Evolutionary conservation across 306 rosid species (phyloP), one percentile per base, ranked within the genome.

Genomic region (Sindora glabra): DNA sequence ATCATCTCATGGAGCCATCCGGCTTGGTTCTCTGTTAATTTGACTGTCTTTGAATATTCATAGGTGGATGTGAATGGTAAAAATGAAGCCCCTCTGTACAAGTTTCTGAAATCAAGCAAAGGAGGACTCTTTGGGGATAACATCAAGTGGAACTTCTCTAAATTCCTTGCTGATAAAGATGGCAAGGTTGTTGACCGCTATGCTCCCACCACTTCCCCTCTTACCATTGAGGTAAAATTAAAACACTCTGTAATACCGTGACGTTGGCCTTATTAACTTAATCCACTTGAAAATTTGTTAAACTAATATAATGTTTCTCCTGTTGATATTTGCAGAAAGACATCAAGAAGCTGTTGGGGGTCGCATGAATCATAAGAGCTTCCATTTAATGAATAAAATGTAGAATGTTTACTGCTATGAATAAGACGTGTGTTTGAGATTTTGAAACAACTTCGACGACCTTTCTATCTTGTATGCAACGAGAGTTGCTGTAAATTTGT

Each of bases 201-300:
- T 68, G 96, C 95, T 18, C 99, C 99, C 6, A 92, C 96, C 23
- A 92, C 95, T 45, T 80, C 96, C 55, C 99, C 99, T 15, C 94
- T 92, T 24, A 80, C 86, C 86, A 89, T 92, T 55, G 96, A 92
- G 94, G 99, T 92, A 65, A 47, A 38, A 44, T 64, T 9, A 40
- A n/a, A n/a, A n/a, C n/a, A n/a, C n/a, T 40, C 56, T 21, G 23
- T 16, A 15, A 50, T 18, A 34, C n/a, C n/a, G n/a, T 48, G 63
- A n/a, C 24, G n/a, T 38, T 21, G 22, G 15, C 40, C 8, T 6
- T 42, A 17, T 65, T 52, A 13, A 36, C 53, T 40, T 8, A 18
- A 59, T 23, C 19, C 49, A 21, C 32, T 24, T 34, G 62, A n/a
- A 41, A 40, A 21, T 9, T 29, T 19, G 24, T 26, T 45, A 38